These are phyloP conservation scores for Alternaria infectoria DNA, from an alignment of 2,329 filamentous ascomycete genomes.

Conservation along the genomic window DNA sequence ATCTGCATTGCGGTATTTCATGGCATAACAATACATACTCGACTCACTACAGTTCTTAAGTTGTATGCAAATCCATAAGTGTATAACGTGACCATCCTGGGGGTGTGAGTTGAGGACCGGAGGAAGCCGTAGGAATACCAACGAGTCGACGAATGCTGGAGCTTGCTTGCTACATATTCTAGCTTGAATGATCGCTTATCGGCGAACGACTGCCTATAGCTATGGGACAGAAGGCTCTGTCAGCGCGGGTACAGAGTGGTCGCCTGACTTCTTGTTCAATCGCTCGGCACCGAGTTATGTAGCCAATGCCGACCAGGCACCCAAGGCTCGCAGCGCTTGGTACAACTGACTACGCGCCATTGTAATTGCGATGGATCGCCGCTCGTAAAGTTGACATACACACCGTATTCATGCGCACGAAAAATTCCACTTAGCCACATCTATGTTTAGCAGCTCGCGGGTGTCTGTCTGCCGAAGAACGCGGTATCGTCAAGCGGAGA, in stretches of 20 bases:
- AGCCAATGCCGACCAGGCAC: slow-evolving; percentile 7
- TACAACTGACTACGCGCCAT: background rate
- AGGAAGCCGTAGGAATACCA: background rate
- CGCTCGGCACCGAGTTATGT: background rate
- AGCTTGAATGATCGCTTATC: background rate
- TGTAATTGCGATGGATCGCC: background rate
- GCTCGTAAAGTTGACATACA: background rate
- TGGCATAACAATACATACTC: background rate
- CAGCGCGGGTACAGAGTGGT: background rate
- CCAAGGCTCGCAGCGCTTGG: slow-evolving; percentile 9
- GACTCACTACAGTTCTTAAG: background rate
- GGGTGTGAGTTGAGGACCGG: background rate
- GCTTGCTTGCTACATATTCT: background rate
- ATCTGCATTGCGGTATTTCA: background rate
- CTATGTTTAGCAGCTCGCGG: background rate
- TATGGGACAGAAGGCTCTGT: background rate
- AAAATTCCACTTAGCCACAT: background rate
- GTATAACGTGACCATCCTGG: background rate
- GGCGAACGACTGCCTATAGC: background rate
- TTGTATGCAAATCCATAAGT: background rate
- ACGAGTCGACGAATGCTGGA: background rate
- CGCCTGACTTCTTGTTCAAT: background rate
- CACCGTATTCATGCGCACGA: background rate
- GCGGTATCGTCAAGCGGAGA: slow-evolving; percentile 2
- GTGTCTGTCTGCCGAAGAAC: background rate